Evolutionary conservation across 192 early-diverging fungal species (phyloP), one percentile per base, ranked within the genome.

Genomic region (Coemansia sp.): DNA sequence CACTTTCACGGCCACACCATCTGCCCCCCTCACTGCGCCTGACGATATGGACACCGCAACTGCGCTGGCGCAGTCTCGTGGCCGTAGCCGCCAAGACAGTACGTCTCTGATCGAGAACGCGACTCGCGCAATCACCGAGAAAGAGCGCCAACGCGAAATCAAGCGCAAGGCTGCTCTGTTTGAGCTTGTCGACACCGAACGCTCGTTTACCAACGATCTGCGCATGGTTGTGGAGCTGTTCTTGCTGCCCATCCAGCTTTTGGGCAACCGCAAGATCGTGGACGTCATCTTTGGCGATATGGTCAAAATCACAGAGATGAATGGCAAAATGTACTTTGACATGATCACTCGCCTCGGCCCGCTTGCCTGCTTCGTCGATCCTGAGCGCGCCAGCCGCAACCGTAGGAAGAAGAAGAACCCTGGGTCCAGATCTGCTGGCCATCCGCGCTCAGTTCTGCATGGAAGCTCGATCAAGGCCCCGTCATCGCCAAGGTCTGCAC

Each of bases 211-310:
- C 16, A 74, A 74, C 21, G 77, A 80, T 39, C 62, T 80, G 64
- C 71, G 77, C 60, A 73, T 80, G 77, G 68, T 80, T n/a, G 77
- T 80, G 42, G 77, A 80, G 64, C 68, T 80, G 46, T 80, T 80
- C 43, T 31, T 80, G 72, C 68, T 80, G 25, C 77, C 77, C 3
- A 73, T 80, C 39, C 77, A 80, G 63, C 48, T 70, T 2, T 57
- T 80, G 62, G 77, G 77, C 34, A 80, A 74, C 59, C 77, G 77
- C 62, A 71, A 71, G 59, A 74, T 80, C 25, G 77, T 80, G 40
- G 77, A 80, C 33, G 77, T 74, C 10, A 74, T 80, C 55, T 80
- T 80, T 80, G 77, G 77, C 58, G 77, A 80, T 45, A 63, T 80
- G 71, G 77, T 80, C 51, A 80, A 80, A 58, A 74, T 80, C 40